Evolutionary conservation across 257 asterid species (phyloP), one percentile per base, ranked within the genome.

Genomic region (Phtheirospermum japonicum): DNA sequence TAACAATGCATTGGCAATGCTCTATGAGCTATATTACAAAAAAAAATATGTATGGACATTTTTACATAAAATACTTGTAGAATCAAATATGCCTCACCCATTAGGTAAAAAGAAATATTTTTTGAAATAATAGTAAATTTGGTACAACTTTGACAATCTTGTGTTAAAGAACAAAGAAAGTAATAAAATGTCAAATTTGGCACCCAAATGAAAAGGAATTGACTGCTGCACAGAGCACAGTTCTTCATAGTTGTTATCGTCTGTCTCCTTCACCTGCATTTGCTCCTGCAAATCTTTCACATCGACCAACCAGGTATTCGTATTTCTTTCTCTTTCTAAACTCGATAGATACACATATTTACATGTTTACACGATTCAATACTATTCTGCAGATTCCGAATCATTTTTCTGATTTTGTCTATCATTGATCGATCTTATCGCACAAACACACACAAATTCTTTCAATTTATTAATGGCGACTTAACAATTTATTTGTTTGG

Each of bases 181-280:
- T 23, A 23, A 23, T 31, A 14, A 48, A 63, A 9, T 43, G 59
- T 48, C 68, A 63, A 63, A 17, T 1, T 48, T 63, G 20, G 68
- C 26, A 33, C 20, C 19, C 67, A 0, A 52, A 52, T 19, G 13
- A 61, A 26, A 12, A 39, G 7, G 28, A 30, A 0, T 30, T 30
- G 26, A 48, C 62, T 40, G 56, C 63, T 59, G 6, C 55, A 17
- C n/a, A 48, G 32, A 50, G 4, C 46, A 18, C 2, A 31, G 4
- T 33, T 48, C 32, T 33, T 48, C 32, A 30, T 14, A 30, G 36
- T 53, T 26, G 49, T 45, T 37, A 20, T 58, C 66, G 58, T 39
- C 75, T 64, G 61, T 65, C 71, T 61, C 66, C 71, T 57, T 64
- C 66, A 54, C 39, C 59, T 12, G 39, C 54, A 19, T 26, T 51